These are phyloP conservation scores for Marsdenia floribunda DNA, from an alignment of 257 asterid species.

Conservation along the genomic window DNA sequence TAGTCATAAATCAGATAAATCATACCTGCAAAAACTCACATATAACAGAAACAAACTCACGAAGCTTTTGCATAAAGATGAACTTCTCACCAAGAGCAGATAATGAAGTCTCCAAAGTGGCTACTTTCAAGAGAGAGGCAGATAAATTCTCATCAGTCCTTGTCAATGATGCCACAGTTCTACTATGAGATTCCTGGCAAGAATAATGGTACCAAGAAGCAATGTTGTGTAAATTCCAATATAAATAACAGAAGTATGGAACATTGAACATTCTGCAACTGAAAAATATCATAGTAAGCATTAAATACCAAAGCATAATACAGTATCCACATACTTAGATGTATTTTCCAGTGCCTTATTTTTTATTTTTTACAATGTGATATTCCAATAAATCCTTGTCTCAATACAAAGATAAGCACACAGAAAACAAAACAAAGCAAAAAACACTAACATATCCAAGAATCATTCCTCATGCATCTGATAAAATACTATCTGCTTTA, in stretches of 20 bases:
- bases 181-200: conserved; percentile 66
- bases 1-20: conserved; percentile 32
- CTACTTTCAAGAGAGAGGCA: conserved; percentile 64
- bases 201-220: neutral
- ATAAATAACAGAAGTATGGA: neutral
- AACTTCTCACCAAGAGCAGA: conserved; percentile 94
- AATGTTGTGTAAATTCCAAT: neutral
- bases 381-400: neutral
- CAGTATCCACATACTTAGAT: neutral
- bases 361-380: neutral
- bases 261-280: neutral
- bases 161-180: conserved; percentile 47
- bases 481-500: neutral
- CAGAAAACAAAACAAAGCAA: too few species aligned
- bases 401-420: neutral
- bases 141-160: conserved; percentile 75
- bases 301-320: neutral
- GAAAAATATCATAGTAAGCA: neutral
- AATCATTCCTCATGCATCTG: neutral
- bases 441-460: neutral
- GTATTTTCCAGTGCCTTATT: neutral
- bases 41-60: conserved; percentile 90
- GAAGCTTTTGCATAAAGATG: conserved; percentile 98
- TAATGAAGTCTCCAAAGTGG: conserved; percentile 65
- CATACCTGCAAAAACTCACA: conserved; percentile 97